phyloP scores from a whole-genome alignment of 345 rosid species.

The Durio zibethinus region DNA sequence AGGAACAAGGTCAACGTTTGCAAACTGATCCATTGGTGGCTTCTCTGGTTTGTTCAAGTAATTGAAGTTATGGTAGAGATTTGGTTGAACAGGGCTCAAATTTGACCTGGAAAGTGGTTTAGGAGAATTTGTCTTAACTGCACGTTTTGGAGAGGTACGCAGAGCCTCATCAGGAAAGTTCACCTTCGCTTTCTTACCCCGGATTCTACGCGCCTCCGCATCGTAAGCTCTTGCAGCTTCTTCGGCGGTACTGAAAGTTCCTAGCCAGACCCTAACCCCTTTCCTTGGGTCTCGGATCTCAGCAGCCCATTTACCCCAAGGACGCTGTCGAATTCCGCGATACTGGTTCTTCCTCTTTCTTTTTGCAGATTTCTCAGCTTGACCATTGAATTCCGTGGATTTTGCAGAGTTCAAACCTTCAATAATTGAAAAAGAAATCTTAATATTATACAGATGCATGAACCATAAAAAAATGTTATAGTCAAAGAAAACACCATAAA shows the following conservation, averaged over 20 bases:
- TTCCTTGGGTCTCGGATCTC: conserved; percentile 94
- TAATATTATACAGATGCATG: conserved; percentile 14
- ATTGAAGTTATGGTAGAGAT: conserved; percentile 34
- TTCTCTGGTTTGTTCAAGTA: conserved; percentile 51
- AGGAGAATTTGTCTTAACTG: conserved; percentile 40
- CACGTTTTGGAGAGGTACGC: conserved; percentile 34
- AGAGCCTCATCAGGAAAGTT: conserved; percentile 63
- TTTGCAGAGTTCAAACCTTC: conserved; percentile 39
- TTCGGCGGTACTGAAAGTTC: conserved; percentile 93
- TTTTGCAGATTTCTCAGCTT: conserved; percentile 63
- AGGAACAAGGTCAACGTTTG: conserved; percentile 28
- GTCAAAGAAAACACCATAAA: neutral
- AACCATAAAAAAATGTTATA: conserved; percentile 7
- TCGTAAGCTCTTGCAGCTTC: conserved; percentile 96
- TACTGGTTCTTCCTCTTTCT: conserved; percentile 93
- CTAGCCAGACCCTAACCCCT: conserved; percentile 93
- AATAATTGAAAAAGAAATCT: neutral
- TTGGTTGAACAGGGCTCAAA: conserved; percentile 28
- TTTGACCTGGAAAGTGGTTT: conserved; percentile 41
- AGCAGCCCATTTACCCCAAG: conserved; percentile 99
- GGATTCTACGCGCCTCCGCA: conserved; percentile 71
- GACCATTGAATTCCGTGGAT: conserved; percentile 38
- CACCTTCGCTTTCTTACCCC: conserved; percentile 73
- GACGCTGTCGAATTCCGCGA: conserved; percentile 91
- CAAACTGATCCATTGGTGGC: conserved; percentile 51